These are phyloP conservation scores for Macroventuria anomochaeta DNA, from an alignment of 2,329 filamentous ascomycete genomes.

Conservation along the genomic window DNA sequence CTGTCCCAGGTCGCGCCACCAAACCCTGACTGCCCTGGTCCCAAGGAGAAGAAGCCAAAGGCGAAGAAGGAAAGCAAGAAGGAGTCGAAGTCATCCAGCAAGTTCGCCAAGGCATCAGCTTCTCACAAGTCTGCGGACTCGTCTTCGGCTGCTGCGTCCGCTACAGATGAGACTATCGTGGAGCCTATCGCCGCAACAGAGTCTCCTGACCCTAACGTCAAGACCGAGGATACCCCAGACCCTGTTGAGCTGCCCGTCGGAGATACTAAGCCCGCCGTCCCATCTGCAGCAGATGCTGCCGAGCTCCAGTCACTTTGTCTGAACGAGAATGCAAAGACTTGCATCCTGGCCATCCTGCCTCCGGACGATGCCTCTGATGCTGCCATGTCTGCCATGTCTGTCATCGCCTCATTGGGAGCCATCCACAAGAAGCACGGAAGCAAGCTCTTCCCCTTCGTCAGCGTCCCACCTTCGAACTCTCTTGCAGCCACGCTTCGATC, in stretches of 20 bases:
- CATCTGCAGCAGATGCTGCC: conserved; percentile 67
- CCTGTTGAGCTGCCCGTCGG: conserved; percentile 61
- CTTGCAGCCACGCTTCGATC: conserved; percentile 62
- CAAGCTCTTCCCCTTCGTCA: conserved; percentile 83
- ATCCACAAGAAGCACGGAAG: conserved; percentile 78
- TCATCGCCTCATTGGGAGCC: conserved; percentile 69
- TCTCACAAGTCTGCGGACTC: conserved; percentile 60
- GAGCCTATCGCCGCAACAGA: conserved; percentile 59
- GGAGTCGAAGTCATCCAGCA: conserved; percentile 55
- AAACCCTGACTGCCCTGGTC: conserved; percentile 75
- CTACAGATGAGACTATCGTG: conserved; percentile 59
- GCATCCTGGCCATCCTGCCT: conserved; percentile 69
- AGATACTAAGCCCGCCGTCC: conserved; percentile 65
- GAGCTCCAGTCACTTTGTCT: conserved; percentile 76
- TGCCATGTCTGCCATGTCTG: conserved; percentile 42
- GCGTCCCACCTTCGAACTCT: conserved; percentile 69
- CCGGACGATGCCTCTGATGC: conserved; percentile 56
- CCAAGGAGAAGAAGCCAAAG: conserved; percentile 54
- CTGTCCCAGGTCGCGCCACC: conserved; percentile 78
- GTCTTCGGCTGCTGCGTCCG: conserved; percentile 54
- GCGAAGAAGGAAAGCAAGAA: conserved; percentile 54
- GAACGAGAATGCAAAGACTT: conserved; percentile 76
- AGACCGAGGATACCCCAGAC: conserved; percentile 53
- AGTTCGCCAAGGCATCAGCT: conserved; percentile 59
- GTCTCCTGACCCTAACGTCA: conserved; percentile 59